These are phyloP conservation scores for Cichorium intybus DNA, from an alignment of 140 eudicot genomes.

Conservation along the genomic window DNA sequence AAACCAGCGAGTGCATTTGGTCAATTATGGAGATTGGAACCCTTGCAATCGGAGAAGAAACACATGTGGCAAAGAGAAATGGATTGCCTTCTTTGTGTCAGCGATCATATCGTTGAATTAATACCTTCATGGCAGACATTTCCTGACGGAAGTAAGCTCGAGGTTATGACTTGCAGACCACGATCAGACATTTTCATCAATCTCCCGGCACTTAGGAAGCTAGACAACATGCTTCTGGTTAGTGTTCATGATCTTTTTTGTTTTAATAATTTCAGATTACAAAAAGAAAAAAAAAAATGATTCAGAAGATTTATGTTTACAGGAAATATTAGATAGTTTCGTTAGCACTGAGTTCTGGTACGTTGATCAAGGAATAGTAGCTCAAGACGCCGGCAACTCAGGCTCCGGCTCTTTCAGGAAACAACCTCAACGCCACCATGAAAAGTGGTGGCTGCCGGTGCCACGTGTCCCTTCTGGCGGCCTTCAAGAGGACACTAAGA, in stretches of 20 bases:
- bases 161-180: slow-evolving; percentile 89
- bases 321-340: slow-evolving; percentile 90
- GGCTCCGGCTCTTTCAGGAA: slow-evolving; percentile 72
- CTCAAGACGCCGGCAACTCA: slow-evolving; percentile 48
- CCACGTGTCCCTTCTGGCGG: slow-evolving; percentile 95
- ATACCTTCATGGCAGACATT: slow-evolving; percentile 75
- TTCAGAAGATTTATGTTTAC: slow-evolving; percentile 1
- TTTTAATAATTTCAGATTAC: background rate
- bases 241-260: slow-evolving; percentile 12
- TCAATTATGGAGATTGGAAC: slow-evolving; percentile 77
- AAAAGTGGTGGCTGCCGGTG: slow-evolving; percentile 99
- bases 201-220: slow-evolving; percentile 93
- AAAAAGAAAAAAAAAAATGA: background rate
- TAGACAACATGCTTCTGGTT: slow-evolving; percentile 92
- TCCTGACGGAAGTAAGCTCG: slow-evolving; percentile 69
- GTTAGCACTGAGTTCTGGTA: slow-evolving; percentile 83
- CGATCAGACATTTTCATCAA: slow-evolving; percentile 75
- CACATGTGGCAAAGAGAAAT: slow-evolving; percentile 81
- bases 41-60: slow-evolving; percentile 65
- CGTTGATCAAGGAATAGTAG: slow-evolving; percentile 81
- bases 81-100: slow-evolving; percentile 67
- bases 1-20: slow-evolving; percentile 67
- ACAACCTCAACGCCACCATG: slow-evolving; percentile 77
- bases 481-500: slow-evolving; percentile 63
- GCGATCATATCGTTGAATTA: slow-evolving; percentile 77